Evolutionary conservation across 2,329 filamentous ascomycete genomes (phyloP).

Genomic region (Xylaria sp.): DNA sequence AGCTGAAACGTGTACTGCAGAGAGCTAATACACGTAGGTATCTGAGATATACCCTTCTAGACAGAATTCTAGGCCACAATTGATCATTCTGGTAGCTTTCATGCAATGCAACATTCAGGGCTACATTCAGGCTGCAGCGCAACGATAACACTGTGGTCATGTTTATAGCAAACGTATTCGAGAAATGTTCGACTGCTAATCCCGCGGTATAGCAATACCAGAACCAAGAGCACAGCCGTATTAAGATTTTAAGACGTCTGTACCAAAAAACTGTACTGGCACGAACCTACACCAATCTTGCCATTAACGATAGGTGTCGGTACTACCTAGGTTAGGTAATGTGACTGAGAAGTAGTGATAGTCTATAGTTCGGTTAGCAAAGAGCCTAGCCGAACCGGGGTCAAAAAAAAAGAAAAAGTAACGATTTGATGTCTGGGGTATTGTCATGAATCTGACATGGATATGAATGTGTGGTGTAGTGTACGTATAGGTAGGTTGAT

Average conservation of each 20-base stretch:
- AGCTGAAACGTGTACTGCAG: slow-evolving; percentile 32
- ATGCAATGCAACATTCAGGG: slow-evolving; percentile 35
- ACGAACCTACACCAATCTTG: neutral
- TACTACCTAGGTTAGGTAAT: too few species aligned
- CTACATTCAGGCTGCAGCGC: slow-evolving; percentile 20
- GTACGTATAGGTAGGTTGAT: too few species aligned
- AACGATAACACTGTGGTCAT: slow-evolving; percentile 29
- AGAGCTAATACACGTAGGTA: slow-evolving; percentile 20
- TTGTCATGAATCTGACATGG: slow-evolving; percentile 1
- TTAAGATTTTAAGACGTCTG: neutral
- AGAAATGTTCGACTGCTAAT: slow-evolving; percentile 23
- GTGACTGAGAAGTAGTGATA: slow-evolving; percentile 8
- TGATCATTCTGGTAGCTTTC: slow-evolving; percentile 21
- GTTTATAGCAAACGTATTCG: slow-evolving; percentile 12
- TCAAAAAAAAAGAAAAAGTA: neutral
- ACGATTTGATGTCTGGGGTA: neutral
- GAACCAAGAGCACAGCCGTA: slow-evolving; percentile 28
- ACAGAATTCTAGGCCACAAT: slow-evolving; percentile 5
- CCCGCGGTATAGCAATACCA: slow-evolving; percentile 9
- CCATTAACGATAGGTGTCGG: slow-evolving; percentile 16
- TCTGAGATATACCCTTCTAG: slow-evolving; percentile 3
- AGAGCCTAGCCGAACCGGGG: neutral
- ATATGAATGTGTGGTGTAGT: neutral
- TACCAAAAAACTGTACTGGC: neutral
- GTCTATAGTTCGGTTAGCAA: neutral